These are phyloP conservation scores for Eimeria maxima DNA, from an alignment of 169 alveolate genomes.

Conservation along the genomic window DNA sequence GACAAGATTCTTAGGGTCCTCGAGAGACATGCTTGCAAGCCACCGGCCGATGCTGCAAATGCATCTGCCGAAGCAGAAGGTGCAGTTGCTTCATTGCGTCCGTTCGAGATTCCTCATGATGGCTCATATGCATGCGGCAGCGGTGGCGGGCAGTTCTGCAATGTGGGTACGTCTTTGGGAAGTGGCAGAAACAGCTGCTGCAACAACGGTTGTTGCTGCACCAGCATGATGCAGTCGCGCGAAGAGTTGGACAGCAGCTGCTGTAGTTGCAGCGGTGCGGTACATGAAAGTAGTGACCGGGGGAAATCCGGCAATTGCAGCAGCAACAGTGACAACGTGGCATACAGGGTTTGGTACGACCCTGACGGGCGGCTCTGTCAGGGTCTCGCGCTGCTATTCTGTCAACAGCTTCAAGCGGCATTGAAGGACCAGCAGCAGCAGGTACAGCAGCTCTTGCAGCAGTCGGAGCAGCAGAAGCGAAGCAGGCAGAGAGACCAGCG, in stretches of 20 bases:
- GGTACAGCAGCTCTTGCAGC: not conserved
- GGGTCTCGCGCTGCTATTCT: slow-evolving; percentile 35
- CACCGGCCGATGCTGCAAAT: not conserved
- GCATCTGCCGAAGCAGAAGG: not conserved
- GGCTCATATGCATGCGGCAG: not conserved
- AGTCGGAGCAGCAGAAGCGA: not conserved
- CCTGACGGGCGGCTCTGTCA: slow-evolving; percentile 19
- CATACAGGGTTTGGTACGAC: slow-evolving; percentile 13
- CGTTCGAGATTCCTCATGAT: not conserved
- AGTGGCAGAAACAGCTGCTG: not conserved
- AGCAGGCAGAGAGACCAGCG: not conserved
- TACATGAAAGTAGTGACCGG: not conserved
- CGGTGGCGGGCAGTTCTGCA: not conserved
- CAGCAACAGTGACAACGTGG: slow-evolving; percentile 11
- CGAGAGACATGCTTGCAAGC: not conserved
- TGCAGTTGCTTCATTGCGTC: not conserved
- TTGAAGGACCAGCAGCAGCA: not conserved
- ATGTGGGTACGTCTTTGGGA: not conserved
- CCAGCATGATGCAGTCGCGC: not conserved
- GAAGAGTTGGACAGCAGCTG: not conserved
- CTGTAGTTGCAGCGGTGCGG: not conserved
- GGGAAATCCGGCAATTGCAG: not conserved
- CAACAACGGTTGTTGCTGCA: not conserved
- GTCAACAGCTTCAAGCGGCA: slow-evolving; percentile 16
- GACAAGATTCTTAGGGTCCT: slow-evolving; percentile 18